phyloP scores from a whole-genome alignment of 2,329 filamentous ascomycete species.

The Talaromyces islandicus region DNA sequence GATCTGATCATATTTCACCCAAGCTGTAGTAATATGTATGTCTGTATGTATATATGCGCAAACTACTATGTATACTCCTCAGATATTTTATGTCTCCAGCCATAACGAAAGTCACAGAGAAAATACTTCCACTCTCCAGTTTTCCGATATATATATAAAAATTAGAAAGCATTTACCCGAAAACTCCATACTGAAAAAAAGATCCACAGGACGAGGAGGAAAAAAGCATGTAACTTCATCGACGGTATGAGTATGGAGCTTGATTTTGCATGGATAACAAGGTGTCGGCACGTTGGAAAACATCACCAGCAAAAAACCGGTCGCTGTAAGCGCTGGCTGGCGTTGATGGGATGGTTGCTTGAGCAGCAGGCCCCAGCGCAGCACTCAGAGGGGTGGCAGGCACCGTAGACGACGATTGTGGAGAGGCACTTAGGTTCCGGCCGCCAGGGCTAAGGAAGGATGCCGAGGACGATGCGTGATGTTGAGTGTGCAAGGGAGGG shows the following conservation, averaged over 20 bases:
- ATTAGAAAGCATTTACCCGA: background rate
- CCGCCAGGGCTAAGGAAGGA: slow-evolving; percentile 6
- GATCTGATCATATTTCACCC: background rate
- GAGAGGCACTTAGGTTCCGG: slow-evolving; percentile 24
- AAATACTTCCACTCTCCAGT: background rate
- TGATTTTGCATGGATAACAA: slow-evolving; percentile 40
- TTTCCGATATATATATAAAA: background rate
- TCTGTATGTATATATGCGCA: background rate
- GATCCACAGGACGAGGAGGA: background rate
- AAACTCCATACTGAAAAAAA: background rate
- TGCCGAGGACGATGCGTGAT: slow-evolving; percentile 21
- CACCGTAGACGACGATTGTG: slow-evolving; percentile 51
- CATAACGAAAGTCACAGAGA: too few relatives aligned
- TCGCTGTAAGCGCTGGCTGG: slow-evolving; percentile 44
- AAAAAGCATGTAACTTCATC: slow-evolving; percentile 18
- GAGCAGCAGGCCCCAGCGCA: slow-evolving; percentile 80
- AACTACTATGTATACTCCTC: too few relatives aligned
- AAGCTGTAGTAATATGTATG: background rate
- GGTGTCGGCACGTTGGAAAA: slow-evolving; percentile 45
- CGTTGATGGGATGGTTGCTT: slow-evolving; percentile 73
- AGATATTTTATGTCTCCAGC: background rate
- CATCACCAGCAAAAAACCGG: slow-evolving; percentile 44
- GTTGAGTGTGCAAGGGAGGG: slow-evolving; percentile 29
- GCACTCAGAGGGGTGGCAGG: slow-evolving; percentile 87
- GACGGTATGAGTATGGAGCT: slow-evolving; percentile 35